A percentile compares a stretch with the other conserved stretches of the same genome.
These are phyloP conservation scores for Helichrysum umbraculigerum DNA, from an alignment of 129 eudicot species.

Conservation along the genomic window DNA sequence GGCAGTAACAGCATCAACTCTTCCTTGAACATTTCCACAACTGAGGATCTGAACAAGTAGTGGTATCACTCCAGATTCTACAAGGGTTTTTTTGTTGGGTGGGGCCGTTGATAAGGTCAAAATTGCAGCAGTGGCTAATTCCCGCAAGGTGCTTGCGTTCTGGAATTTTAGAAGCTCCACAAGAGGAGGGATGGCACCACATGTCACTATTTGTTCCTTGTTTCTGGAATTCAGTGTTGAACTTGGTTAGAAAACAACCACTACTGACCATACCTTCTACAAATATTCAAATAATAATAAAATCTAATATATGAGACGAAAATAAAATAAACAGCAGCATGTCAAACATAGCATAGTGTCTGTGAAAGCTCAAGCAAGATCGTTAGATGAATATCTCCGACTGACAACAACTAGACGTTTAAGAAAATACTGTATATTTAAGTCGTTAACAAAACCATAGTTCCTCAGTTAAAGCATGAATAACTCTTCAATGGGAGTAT, in stretches of 20 bases:
- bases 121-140: slow-evolving; percentile 76
- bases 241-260: slow-evolving; percentile 16
- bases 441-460: not conserved
- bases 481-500: not conserved
- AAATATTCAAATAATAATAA: not conserved
- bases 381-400: not conserved
- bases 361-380: not conserved
- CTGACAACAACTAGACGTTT: not conserved
- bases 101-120: slow-evolving; percentile 64
- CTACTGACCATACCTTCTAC: not conserved
- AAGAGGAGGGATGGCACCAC: slow-evolving; percentile 79
- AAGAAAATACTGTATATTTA: not conserved
- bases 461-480: not conserved
- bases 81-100: slow-evolving; percentile 63
- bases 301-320: not conserved
- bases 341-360: not conserved
- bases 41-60: slow-evolving; percentile 67
- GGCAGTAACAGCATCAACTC: slow-evolving; percentile 79
- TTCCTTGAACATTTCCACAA: slow-evolving; percentile 69
- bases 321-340: not conserved
- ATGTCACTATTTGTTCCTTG: slow-evolving; percentile 67
- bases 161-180: slow-evolving; percentile 66
- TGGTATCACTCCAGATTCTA: slow-evolving; percentile 62
- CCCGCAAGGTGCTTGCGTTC: slow-evolving; percentile 45
- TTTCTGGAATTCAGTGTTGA: slow-evolving; percentile 45